These are phyloP conservation scores for Malassezia sympodialis DNA, from an alignment of 1,284 basidiomycete species.

Conservation along the genomic window DNA sequence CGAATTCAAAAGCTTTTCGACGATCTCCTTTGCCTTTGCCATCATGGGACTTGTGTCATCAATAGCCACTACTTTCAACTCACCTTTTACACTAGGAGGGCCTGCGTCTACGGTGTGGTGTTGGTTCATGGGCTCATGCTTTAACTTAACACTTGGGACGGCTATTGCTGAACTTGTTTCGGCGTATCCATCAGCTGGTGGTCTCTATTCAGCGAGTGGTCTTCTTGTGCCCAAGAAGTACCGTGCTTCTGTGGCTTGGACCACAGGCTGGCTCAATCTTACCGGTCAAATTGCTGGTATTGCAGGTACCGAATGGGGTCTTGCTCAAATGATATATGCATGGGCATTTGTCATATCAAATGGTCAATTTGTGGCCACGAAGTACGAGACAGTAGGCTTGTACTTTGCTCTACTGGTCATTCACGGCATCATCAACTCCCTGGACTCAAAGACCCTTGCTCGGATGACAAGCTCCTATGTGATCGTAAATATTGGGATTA, in stretches of 20 bases:
- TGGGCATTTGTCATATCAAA: constrained; percentile 51
- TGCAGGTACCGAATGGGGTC: constrained; percentile 76
- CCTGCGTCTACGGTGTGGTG: constrained; percentile 42
- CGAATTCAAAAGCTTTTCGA: constrained; percentile 45
- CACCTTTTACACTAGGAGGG: constrained; percentile 36
- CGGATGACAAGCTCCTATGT: constrained; percentile 69
- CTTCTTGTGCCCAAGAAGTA: constrained; percentile 37
- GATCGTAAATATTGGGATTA: constrained; percentile 67
- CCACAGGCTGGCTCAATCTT: constrained; percentile 61
- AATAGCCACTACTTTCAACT: constrained; percentile 45
- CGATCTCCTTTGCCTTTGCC: constrained; percentile 44
- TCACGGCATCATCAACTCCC: constrained; percentile 57
- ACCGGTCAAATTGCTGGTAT: constrained; percentile 76
- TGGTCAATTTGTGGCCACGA: constrained; percentile 24
- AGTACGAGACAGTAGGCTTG: constrained; percentile 30
- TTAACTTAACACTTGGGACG: constrained; percentile 43
- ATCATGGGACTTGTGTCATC: constrained; percentile 47
- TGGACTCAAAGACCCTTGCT: constrained; percentile 70
- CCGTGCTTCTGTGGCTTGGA: constrained; percentile 58
- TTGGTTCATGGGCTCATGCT: constrained; percentile 42
- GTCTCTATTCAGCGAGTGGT: constrained; percentile 56
- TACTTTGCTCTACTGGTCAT: constrained; percentile 39
- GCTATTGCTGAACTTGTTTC: constrained; percentile 46
- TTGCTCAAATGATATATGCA: constrained; percentile 78
- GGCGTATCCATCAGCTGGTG: constrained; percentile 74